Base-by-base conservation (phyloP, 495 filamentous ascomycete genomes). In the Neurospora sp. region DNA sequence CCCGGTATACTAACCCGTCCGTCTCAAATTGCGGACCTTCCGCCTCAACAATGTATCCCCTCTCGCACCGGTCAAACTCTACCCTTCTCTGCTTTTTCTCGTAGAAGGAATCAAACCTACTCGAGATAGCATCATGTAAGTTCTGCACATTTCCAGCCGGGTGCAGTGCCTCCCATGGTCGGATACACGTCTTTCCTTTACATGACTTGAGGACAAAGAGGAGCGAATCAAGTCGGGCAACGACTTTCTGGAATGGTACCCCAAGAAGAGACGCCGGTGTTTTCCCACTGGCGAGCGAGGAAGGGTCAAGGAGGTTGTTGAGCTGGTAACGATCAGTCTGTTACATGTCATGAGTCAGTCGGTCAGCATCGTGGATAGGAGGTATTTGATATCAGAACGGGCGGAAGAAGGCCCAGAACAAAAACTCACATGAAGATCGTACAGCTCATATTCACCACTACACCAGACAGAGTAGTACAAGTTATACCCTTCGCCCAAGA, bases 401-500 rank as follows among this genome's bases (percentile, higher is more conserved):
- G 39, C 13, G 39, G 21, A 34, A 7, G 42, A 8, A 4, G 3
- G 0, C 4, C 10, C 4, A 5, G 31, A 5, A 5, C 3, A 54
- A 71, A 17, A 34, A 75, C 84, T 70, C 70, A 87, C 86, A 70
- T 80, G 85, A 4, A 91, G 78, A 70, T 92, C 89, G 71, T 91
- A 91, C 3, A 92, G 80, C 75, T 92, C 89, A 66, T 89, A 86
- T 77, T 91, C 89, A 69, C 88, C 87, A 48, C 79, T 90, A 74
- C 90, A 92, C 88, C 89, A 91, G 0, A 91, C 89, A 0, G 89
- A 85, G 70, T 92, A 92, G 72, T 89, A 89, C 2, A 91, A 77
- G 71, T 88, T 85, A 72, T 91, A 90, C 8, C 75, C 81, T 6
- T 85, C 76, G 5, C 87, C 82, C 19, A 89, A 78, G 19, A 92